Base-by-base conservation (phyloP, 2,329 filamentous ascomycete species). In the Dactylonectria estremocensis region DNA sequence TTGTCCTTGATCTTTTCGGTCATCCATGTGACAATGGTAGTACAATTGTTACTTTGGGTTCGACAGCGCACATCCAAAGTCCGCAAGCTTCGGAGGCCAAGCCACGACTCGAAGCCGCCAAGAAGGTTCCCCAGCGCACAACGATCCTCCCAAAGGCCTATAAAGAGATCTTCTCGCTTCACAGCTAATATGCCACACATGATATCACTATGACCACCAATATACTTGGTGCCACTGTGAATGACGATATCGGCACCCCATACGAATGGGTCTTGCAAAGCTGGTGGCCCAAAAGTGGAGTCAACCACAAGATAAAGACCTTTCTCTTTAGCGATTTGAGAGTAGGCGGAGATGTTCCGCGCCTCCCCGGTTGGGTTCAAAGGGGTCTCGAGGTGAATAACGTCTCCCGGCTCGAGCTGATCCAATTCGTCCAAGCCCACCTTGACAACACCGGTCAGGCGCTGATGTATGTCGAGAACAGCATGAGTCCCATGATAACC, bases 161-260 rank as follows among this genome's bases (percentile, higher is more conserved):
- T 78, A 16, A 89, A 80, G 37, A 46, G 74, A 50, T 79, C 79
- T 18, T 78, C 78, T 6, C 86, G 86, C 53, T 86, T 83, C 6
- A 94, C 88, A 0, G 89, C 88, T 33, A 98, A 82, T 22, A 97
- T 91, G 18, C 95, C 95, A 77, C 93, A 96, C 5, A 98, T 88
- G 86, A 98, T 87, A 82, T 98, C 95, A 72, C 91, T 95, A 82
- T 98, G 95, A 0, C 95, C 95, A 20, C 95, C 95, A 71, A 98
- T 89, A 81, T 98, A 98, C 85, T 98, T 98, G 16, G 94, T 97
- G 3, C 94, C 95, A 55, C 88, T 92, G 82, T 98, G 95, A 93
- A 98, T 92, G 37, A 97, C 89, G 1, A 95, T 81, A 80, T 98
- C 95, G 20, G 92, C 94, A 48, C 94, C 95, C 79, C 88, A 91